Percentiles rank a stretch among this genome's conserved stretches.
Conservation (phyloP, 352 stramenopile species). For the Phytopythium chamaehyphon region DNA sequence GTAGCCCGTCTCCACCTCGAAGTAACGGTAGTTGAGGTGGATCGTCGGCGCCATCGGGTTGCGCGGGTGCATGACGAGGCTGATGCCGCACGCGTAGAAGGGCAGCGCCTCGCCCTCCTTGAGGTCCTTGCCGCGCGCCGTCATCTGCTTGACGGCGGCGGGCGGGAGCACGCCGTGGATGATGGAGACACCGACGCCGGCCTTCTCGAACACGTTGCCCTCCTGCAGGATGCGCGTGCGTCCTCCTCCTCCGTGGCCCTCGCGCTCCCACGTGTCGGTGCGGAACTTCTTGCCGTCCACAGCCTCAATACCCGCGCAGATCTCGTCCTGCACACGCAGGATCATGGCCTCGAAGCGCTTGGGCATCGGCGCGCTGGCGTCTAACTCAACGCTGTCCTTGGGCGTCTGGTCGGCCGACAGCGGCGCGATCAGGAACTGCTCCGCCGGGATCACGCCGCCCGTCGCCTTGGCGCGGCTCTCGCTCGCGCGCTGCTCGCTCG, state of each 20-base stretch:
- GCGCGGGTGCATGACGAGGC: constrained; percentile 96
- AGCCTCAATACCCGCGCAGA: constrained; percentile 82
- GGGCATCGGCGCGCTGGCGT: constrained; percentile 55
- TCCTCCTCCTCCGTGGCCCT: constrained; percentile 92
- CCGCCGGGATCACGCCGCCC: constrained; percentile 21
- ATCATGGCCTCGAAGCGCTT: constrained; percentile 85
- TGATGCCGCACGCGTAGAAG: constrained; percentile 96
- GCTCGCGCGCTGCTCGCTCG: constrained; percentile 7
- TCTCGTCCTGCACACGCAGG: constrained; percentile 80
- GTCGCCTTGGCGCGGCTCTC: constrained; percentile 22
- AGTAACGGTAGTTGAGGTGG: constrained; percentile 98
- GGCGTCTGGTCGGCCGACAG: constrained; percentile 61
- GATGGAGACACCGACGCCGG: constrained; percentile 96
- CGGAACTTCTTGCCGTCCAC: constrained; percentile 95
- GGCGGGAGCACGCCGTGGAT: constrained; percentile 96
- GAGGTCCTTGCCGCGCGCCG: constrained; percentile 63
- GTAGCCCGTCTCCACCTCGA: constrained; percentile 91
- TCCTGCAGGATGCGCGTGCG: constrained; percentile 93
- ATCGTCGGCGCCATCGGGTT: constrained; percentile 95
- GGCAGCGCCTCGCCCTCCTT: constrained; percentile 80
- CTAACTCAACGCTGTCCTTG: constrained; percentile 71
- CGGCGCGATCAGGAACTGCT: constrained; percentile 62
- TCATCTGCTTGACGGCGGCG: constrained; percentile 81
- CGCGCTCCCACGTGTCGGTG: constrained; percentile 93
- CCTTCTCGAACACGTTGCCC: constrained; percentile 97